Percentiles rank a stretch among this genome's conserved stretches.
Conservation (phyloP, 2,329 filamentous ascomycete genomes). For the Scortechinia acanthostroma region DNA sequence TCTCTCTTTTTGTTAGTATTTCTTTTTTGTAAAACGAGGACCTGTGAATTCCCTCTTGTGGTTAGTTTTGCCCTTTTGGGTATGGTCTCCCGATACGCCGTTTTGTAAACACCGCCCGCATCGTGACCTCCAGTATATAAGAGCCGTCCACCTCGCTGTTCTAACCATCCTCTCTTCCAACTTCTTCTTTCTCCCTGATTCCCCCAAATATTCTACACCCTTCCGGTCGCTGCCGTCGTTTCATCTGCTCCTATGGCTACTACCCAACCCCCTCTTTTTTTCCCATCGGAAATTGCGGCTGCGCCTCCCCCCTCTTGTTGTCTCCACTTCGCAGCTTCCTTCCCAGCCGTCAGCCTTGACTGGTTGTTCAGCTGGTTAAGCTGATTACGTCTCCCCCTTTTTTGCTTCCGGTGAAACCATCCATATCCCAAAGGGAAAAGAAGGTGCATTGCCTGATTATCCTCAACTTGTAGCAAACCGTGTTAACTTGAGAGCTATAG, state of each 20-base stretch:
- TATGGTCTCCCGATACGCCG: neutral
- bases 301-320: neutral
- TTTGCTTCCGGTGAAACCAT: too few relatives aligned
- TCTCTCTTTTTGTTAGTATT: neutral
- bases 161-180: neutral
- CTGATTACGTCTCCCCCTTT: neutral
- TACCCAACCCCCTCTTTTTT: neutral
- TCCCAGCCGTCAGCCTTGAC: neutral
- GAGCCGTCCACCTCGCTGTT: neutral
- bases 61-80: constrained; percentile 2
- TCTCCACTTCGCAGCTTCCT: neutral
- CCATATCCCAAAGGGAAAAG: too few relatives aligned
- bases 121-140: neutral
- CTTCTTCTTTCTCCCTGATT: neutral
- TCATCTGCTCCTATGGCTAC: too few relatives aligned
- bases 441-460: neutral
- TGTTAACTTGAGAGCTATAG: too few relatives aligned
- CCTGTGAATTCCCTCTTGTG: constrained; percentile 2
- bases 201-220: neutral
- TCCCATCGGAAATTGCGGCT: neutral
- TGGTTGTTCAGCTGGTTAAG: too few relatives aligned
- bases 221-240: neutral
- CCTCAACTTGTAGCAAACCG: too few relatives aligned
- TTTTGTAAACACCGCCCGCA: neutral
- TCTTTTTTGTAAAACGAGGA: neutral